Evolutionary conservation across 805 yeast genomes (phyloP).

Genomic region (Schwanniomyces pseudopolymorphus): DNA sequence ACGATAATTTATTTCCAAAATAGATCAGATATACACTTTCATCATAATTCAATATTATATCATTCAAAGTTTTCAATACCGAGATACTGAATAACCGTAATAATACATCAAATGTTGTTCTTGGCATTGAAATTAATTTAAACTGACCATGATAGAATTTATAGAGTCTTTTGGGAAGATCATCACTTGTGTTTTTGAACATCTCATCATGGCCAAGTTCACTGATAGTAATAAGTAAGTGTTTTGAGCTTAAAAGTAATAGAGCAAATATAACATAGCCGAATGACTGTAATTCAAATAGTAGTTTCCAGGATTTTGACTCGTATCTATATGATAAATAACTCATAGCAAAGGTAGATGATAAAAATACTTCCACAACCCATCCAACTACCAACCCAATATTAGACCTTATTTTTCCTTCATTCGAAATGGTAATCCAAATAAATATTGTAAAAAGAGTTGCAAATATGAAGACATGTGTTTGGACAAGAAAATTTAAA

Average conservation of each 20-base stretch:
- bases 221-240: conserved; percentile 25
- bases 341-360: conserved; percentile 27
- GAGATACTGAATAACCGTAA: conserved; percentile 9
- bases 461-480: conserved; percentile 1
- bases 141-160: conserved; percentile 28
- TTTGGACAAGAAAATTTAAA: neutral
- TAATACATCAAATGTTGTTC: conserved; percentile 19
- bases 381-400: conserved; percentile 38
- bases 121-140: conserved; percentile 23
- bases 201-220: conserved; percentile 25
- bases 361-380: conserved; percentile 24
- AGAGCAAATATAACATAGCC: conserved; percentile 21
- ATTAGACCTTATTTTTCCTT: conserved; percentile 33
- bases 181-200: conserved; percentile 14
- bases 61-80: conserved; percentile 5
- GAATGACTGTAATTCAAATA: conserved; percentile 27
- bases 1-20: conserved; percentile 10
- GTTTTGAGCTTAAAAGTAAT: conserved; percentile 29
- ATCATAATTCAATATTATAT: conserved; percentile 10
- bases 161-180: conserved; percentile 25
- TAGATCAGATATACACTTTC: conserved; percentile 12
- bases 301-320: conserved; percentile 21
- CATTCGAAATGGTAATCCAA: conserved; percentile 28
- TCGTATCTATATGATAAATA: conserved; percentile 16
- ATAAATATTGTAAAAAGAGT: conserved; percentile 17